Conservation (phyloP, 495 filamentous ascomycete genomes). For the Aspergillus cristatus region DNA sequence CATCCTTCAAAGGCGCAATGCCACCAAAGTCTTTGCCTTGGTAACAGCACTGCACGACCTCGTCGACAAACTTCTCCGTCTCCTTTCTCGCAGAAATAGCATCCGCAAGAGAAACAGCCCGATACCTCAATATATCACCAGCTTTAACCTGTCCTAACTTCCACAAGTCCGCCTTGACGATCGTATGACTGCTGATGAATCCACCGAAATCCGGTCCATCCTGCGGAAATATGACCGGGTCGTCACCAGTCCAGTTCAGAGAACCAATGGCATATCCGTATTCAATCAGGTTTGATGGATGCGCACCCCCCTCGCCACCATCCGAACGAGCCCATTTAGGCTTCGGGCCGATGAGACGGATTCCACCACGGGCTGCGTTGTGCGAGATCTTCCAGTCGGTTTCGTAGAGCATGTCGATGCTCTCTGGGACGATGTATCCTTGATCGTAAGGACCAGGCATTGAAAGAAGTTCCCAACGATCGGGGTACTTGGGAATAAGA, state of each 20-base stretch:
- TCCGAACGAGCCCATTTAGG: slow-evolving; percentile 47
- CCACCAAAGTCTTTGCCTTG: slow-evolving; percentile 3
- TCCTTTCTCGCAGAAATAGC: slow-evolving; percentile 27
- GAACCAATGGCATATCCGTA: slow-evolving; percentile 49
- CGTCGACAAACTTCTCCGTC: slow-evolving; percentile 29
- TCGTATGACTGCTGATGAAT: slow-evolving; percentile 44
- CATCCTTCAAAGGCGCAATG: slow-evolving; percentile 7
- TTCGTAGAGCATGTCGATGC: slow-evolving; percentile 46
- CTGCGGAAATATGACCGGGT: slow-evolving; percentile 47
- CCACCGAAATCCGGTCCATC: slow-evolving; percentile 53
- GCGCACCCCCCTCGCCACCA: slow-evolving; percentile 51
- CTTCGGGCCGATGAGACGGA: slow-evolving; percentile 46
- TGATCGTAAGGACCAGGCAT: slow-evolving; percentile 52
- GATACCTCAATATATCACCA: slow-evolving; percentile 44
- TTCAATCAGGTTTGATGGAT: slow-evolving; percentile 51
- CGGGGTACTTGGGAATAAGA: slow-evolving; percentile 34
- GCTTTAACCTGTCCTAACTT: slow-evolving; percentile 52
- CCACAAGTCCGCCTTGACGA: slow-evolving; percentile 48
- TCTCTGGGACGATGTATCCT: slow-evolving; percentile 41
- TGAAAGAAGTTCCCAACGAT: slow-evolving; percentile 38
- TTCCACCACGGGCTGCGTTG: slow-evolving; percentile 48
- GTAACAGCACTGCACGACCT: slow-evolving; percentile 11
- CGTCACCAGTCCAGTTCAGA: slow-evolving; percentile 51
- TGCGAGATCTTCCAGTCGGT: slow-evolving; percentile 50
- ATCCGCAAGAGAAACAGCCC: slow-evolving; percentile 34